Percentiles rank a stretch among this genome's conserved stretches.
Conservation (phyloP, 2,329 filamentous ascomycete species). For the Ophiostoma fasciatum region DNA sequence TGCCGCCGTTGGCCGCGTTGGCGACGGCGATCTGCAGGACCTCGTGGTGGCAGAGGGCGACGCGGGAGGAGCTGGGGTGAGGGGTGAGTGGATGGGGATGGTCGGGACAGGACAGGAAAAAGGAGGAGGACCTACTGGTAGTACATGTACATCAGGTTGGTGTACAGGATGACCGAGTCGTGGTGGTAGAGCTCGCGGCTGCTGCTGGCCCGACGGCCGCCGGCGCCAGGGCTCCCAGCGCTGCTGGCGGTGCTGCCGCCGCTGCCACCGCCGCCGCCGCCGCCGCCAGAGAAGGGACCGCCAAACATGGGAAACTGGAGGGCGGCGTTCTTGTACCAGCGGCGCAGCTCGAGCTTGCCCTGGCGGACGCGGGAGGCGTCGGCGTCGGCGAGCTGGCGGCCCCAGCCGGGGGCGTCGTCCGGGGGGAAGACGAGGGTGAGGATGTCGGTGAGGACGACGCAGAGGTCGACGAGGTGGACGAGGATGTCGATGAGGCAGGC, state of each 20-base stretch:
- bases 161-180: slow-evolving; percentile 12
- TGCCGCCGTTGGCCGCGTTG: slow-evolving; percentile 14
- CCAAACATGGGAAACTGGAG: slow-evolving; percentile 8
- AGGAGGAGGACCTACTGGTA: slow-evolving; percentile 6
- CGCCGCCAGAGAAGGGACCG: neutral
- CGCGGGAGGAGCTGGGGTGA: slow-evolving; percentile 9
- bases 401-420: slow-evolving; percentile 11
- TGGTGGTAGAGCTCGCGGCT: slow-evolving; percentile 9
- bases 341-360: slow-evolving; percentile 9
- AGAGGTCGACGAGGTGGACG: slow-evolving; percentile 9
- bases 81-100: too few species aligned
- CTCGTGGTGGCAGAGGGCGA: slow-evolving; percentile 12
- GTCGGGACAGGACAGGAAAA: neutral
- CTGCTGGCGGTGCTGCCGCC: neutral
- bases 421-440: slow-evolving; percentile 10
- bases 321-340: slow-evolving; percentile 9
- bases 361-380: slow-evolving; percentile 8
- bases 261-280: neutral
- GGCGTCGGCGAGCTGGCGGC: slow-evolving; percentile 4
- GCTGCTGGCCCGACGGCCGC: neutral
- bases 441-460: slow-evolving; percentile 10
- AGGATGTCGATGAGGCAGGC: slow-evolving; percentile 9
- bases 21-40: slow-evolving; percentile 23
- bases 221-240: neutral
- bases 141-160: slow-evolving; percentile 13